Evolutionary conservation across 257 asterid genomes (phyloP), one percentile per base, ranked within the genome.

Genomic region (Ilex aquifolium): DNA sequence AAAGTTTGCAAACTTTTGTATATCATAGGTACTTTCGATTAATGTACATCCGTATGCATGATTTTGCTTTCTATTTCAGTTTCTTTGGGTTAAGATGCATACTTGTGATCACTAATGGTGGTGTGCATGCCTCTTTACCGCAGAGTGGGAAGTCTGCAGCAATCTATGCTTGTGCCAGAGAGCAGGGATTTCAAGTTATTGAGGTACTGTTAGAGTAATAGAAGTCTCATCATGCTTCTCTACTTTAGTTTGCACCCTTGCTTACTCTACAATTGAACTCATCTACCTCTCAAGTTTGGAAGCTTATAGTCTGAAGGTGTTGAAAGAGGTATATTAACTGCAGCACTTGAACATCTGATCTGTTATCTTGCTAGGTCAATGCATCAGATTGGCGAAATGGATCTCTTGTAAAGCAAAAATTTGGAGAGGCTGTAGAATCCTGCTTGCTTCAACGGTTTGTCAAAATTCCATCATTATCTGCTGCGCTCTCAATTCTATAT

Each of bases 81-180:
- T 36, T 36, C 42, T 36, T 4, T 36, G 5, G 42, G 42, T 36
- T 36, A 21, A 21, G 1, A 21, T 21, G 27, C 27, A 21, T 21
- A 21, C 27, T 21, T 21, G 27, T 36, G 8, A 36, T 36, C 8
- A 4, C 42, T 36, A 8, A 4, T 36, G 42, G 42, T 36, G 42
- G 42, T 36, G 42, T 36, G 42, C 42, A 36, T 36, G 42, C 42
- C 61, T 62, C 53, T 64, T 55, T 44, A 54, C 68, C 72, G 80
- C 79, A 93, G 99, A 79, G 97, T 74, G 99, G 99, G 72, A 93
- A 93, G 80, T 90, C 99, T 62, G 97, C 99, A 72, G 90, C 99
- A 73, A 85, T 93, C 59, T 93, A 87, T 75, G 94, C 99, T 51
- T 93, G 96, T 80, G 97, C 99, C 48, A 80, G 81, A 77, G 99